These are phyloP conservation scores for Astrothelium macrocarpum DNA, from an alignment of 495 filamentous ascomycete genomes.

Conservation along the genomic window DNA sequence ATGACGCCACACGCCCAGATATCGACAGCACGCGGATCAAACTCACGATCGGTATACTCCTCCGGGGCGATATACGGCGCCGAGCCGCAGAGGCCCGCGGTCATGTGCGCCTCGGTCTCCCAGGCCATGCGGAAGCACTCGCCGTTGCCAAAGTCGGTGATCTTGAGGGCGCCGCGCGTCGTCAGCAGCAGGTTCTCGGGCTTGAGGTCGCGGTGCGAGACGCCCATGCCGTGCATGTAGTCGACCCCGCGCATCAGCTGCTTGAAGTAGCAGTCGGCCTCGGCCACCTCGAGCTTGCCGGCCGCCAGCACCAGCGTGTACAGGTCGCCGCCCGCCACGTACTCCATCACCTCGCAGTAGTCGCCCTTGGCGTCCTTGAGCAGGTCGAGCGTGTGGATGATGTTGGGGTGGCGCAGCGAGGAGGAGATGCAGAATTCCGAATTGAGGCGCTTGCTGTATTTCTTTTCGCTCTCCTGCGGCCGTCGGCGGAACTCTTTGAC, in stretches of 20 bases:
- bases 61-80: slow-evolving; percentile 97
- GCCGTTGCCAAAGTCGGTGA: slow-evolving; percentile 98
- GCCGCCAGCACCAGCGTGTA: slow-evolving; percentile 90
- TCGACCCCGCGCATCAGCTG: slow-evolving; percentile 99
- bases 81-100: slow-evolving; percentile 87
- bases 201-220: slow-evolving; percentile 94
- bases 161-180: slow-evolving; percentile 88
- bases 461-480: slow-evolving; percentile 86
- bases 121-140: slow-evolving; percentile 99
- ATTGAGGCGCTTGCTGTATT: slow-evolving; percentile 97
- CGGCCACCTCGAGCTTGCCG: slow-evolving; percentile 81
- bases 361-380: slow-evolving; percentile 94
- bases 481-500: slow-evolving; percentile 96
- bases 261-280: slow-evolving; percentile 98
- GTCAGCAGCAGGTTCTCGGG: slow-evolving; percentile 95
- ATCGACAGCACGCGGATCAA: slow-evolving; percentile 93
- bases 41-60: slow-evolving; percentile 89
- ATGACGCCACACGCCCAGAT: slow-evolving; percentile 98
- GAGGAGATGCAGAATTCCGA: slow-evolving; percentile 99
- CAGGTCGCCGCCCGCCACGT: slow-evolving; percentile 91
- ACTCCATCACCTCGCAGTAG: slow-evolving; percentile 99
- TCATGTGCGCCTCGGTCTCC: slow-evolving; percentile 98
- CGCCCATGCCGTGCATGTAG: slow-evolving; percentile 99
- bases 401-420: slow-evolving; percentile 89
- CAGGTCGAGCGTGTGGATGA: slow-evolving; percentile 95